A percentile compares a stretch with the other conserved stretches of the same genome.
These are phyloP conservation scores for Fusarium sp. DNA, from an alignment of 2,329 filamentous ascomycete genomes.

Conservation along the genomic window DNA sequence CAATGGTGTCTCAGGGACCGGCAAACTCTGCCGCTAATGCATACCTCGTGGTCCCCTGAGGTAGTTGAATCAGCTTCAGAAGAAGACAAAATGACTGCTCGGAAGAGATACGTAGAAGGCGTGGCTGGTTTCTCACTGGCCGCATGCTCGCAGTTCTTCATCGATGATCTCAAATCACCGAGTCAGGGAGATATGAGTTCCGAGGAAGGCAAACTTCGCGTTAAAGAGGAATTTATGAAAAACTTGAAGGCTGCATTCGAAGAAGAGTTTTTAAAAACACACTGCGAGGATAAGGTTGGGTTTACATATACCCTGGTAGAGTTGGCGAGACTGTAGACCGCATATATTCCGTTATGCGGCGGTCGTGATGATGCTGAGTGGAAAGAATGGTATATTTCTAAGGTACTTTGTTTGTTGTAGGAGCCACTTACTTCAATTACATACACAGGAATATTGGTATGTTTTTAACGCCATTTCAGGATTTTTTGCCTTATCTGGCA, in stretches of 20 bases:
- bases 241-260: neutral
- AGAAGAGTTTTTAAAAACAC: neutral
- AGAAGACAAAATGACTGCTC: neutral
- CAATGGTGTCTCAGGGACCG: neutral
- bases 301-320: neutral
- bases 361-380: too few species aligned
- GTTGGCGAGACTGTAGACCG: neutral
- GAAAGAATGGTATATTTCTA: too few species aligned
- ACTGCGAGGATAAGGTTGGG: neutral
- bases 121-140: neutral
- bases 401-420: too few species aligned
- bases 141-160: neutral
- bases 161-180: neutral
- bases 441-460: too few species aligned
- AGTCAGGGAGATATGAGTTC: rapidly evolving
- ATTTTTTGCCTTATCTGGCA: too few species aligned
- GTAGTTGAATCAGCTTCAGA: rapidly evolving
- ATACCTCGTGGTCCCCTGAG: neutral
- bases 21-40: neutral
- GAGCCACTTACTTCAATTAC: too few species aligned
- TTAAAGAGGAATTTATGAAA: neutral
- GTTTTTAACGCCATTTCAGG: too few species aligned
- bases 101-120: neutral
- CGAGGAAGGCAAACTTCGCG: rapidly evolving
- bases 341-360: too few species aligned